These are phyloP conservation scores for Calonectria leucothoes DNA, from an alignment of 2,329 filamentous ascomycete species.

Conservation along the genomic window DNA sequence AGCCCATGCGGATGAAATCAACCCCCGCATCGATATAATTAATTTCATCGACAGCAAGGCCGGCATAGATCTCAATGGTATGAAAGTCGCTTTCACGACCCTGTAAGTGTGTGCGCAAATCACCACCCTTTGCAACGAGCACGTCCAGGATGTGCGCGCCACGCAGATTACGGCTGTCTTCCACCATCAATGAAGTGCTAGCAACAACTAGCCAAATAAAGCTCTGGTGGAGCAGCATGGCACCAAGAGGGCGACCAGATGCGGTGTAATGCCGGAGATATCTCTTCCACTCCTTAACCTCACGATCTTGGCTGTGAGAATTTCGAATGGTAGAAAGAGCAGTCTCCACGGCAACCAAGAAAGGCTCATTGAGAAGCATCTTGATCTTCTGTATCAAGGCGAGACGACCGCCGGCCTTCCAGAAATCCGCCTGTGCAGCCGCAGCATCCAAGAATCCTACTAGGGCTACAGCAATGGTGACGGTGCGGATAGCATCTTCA, in stretches of 20 bases:
- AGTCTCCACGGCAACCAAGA: constrained; percentile 87
- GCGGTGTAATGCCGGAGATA: constrained; percentile 86
- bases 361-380: constrained; percentile 82
- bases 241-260: constrained; percentile 83
- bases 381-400: constrained; percentile 78
- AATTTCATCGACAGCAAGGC: constrained; percentile 85
- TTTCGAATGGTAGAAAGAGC: constrained; percentile 92
- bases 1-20: constrained; percentile 86
- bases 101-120: constrained; percentile 51
- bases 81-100: constrained; percentile 63
- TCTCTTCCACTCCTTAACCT: constrained; percentile 87
- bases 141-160: constrained; percentile 78
- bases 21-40: constrained; percentile 87
- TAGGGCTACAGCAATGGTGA: constrained; percentile 86
- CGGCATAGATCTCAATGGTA: constrained; percentile 73
- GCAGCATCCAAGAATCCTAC: constrained; percentile 90
- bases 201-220: constrained; percentile 89
- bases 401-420: constrained; percentile 80
- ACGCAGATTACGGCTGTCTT: constrained; percentile 69
- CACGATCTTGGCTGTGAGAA: constrained; percentile 72
- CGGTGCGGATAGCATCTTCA: constrained; percentile 75
- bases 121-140: constrained; percentile 70
- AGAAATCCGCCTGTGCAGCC: constrained; percentile 82
- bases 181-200: constrained; percentile 78
- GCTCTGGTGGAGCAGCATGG: constrained; percentile 89